Conservation (phyloP, 305 asterid genomes). For the Solanum hybrid region DNA sequence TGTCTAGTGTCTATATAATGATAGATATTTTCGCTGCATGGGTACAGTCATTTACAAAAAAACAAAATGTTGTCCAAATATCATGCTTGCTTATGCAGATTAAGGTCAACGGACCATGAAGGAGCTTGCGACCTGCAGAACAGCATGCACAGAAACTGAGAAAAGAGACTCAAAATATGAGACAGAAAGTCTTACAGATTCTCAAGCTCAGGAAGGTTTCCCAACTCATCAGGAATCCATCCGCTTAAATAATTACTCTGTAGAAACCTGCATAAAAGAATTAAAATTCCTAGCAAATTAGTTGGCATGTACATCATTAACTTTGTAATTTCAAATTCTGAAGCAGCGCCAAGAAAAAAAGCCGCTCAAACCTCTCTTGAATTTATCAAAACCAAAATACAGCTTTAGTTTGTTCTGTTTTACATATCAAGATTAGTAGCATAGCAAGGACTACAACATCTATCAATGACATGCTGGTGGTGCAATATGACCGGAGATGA, state of each 20-base stretch:
- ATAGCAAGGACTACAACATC: not conserved
- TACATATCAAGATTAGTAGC: not conserved
- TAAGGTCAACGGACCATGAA: not conserved
- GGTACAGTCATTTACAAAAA: not conserved
- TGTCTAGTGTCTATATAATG: not conserved
- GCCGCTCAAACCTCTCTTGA: not conserved
- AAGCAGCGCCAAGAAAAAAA: not conserved
- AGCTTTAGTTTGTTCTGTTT: not conserved
- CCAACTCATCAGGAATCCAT: constrained; percentile 72
- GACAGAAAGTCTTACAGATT: constrained; percentile 43
- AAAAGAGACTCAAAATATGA: not conserved
- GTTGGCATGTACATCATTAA: not conserved
- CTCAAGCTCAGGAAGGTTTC: constrained; percentile 71
- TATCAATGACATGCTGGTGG: not conserved
- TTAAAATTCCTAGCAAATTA: not conserved
- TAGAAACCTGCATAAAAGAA: constrained; percentile 54
- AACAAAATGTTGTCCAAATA: not conserved
- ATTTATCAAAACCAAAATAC: not conserved
- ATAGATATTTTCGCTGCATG: not conserved
- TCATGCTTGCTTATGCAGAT: not conserved
- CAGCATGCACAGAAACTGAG: not conserved
- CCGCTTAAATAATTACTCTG: constrained; percentile 97
- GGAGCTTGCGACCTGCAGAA: not conserved
- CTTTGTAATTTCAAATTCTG: not conserved
- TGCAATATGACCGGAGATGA: not conserved